Conservation (phyloP, 2,329 filamentous ascomycete genomes). For the Xylaria sp. region DNA sequence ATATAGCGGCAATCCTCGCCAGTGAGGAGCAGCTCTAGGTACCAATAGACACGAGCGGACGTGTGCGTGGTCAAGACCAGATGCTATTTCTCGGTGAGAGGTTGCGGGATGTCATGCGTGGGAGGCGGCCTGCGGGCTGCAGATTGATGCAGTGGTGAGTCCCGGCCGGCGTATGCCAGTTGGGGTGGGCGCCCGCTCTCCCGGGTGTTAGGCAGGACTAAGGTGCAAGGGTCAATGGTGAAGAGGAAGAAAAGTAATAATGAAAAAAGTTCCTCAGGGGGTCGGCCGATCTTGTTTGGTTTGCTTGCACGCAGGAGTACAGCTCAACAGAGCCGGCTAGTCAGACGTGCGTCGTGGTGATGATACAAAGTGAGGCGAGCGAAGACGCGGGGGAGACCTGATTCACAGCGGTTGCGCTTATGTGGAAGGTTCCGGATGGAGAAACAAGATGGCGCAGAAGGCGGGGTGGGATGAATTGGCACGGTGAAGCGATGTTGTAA, state of each 20-base stretch:
- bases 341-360: background rate
- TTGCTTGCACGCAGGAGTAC: constrained; percentile 1
- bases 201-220: constrained; percentile 30
- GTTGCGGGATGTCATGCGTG: constrained; percentile 17
- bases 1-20: constrained; percentile 15
- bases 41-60: constrained; percentile 2
- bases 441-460: constrained; percentile 12
- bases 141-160: constrained; percentile 24
- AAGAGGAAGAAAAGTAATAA: constrained; percentile 1
- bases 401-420: constrained; percentile 24
- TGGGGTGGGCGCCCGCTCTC: constrained; percentile 24
- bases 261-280: background rate
- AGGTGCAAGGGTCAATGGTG: constrained; percentile 24
- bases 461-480: constrained; percentile 16
- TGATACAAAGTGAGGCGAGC: constrained; percentile 24
- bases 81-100: constrained; percentile 22
- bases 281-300: constrained; percentile 15
- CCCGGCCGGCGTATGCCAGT: constrained; percentile 17
- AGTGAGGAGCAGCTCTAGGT: constrained; percentile 2
- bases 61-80: constrained; percentile 10
- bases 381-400: constrained; percentile 25
- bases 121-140: constrained; percentile 7
- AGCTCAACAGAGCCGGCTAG: constrained; percentile 9
- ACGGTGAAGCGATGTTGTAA: constrained; percentile 9
- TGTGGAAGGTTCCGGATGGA: constrained; percentile 22